These are phyloP conservation scores for Myxozyma neglecta DNA, from an alignment of 805 yeast species.

Conservation along the genomic window DNA sequence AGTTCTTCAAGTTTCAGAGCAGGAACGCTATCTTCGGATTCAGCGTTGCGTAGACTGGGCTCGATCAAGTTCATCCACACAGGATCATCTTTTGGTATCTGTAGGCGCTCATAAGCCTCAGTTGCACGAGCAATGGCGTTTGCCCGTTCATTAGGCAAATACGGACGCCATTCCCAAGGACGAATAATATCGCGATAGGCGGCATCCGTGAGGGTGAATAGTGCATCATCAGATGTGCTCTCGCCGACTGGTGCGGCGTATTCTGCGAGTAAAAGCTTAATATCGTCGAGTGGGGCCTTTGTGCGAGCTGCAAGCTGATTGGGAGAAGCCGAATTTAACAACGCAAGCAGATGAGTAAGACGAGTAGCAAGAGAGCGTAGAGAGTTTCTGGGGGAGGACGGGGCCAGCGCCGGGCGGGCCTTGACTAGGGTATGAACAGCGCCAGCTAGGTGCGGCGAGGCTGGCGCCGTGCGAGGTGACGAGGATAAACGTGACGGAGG, in stretches of 20 bases:
- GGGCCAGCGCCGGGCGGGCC: constrained; percentile 24
- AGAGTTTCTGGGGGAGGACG: constrained; percentile 33
- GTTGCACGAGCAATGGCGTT: constrained; percentile 37
- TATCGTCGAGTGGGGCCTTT: constrained; percentile 37
- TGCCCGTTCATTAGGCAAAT: constrained; percentile 39
- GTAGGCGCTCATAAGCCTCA: constrained; percentile 38
- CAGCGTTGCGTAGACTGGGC: constrained; percentile 32
- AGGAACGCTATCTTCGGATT: constrained; percentile 15
- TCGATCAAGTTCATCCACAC: constrained; percentile 37
- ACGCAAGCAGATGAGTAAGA: constrained; percentile 49
- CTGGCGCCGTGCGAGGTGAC: constrained; percentile 24
- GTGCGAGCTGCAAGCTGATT: constrained; percentile 40
- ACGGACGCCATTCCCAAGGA: constrained; percentile 43
- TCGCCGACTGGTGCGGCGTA: constrained; percentile 37
- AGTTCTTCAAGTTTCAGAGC: constrained; percentile 17
- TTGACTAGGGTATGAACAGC: not conserved
- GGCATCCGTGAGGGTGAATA: constrained; percentile 36
- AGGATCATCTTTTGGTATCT: constrained; percentile 35
- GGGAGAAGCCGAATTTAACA: constrained; percentile 48
- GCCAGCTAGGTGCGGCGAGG: constrained; percentile 26
- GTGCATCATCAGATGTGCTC: constrained; percentile 23
- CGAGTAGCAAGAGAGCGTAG: constrained; percentile 38
- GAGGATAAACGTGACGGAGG: constrained; percentile 11
- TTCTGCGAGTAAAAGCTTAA: constrained; percentile 38
- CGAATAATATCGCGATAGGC: constrained; percentile 37